These are phyloP conservation scores for Mycena crocata DNA, from an alignment of 768 basidiomycete species.

Conservation along the genomic window DNA sequence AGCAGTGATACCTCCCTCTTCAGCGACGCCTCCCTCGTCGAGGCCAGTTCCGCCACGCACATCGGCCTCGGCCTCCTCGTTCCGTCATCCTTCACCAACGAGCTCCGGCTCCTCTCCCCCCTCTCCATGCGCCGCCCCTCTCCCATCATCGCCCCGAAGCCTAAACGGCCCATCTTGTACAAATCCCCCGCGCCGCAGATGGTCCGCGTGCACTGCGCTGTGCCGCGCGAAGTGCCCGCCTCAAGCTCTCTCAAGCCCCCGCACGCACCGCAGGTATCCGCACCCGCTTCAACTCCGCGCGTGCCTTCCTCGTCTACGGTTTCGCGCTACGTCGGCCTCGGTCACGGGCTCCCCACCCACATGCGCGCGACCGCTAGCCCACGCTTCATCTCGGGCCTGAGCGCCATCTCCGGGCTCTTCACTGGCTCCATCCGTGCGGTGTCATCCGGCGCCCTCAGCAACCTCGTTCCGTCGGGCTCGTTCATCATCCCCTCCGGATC, in stretches of 20 bases:
- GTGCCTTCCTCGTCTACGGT: neutral
- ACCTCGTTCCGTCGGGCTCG: neutral
- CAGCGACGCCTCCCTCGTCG: neutral
- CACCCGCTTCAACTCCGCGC: neutral
- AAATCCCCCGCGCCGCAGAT: neutral
- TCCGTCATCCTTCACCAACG: neutral
- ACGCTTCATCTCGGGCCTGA: neutral
- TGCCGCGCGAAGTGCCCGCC: too few species aligned
- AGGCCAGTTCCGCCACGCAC: slow-evolving; percentile 3
- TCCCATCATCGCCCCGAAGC: neutral
- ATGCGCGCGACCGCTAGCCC: neutral
- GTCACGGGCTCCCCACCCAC: slow-evolving; percentile 7
- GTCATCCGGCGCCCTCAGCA: neutral
- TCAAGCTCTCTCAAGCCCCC: too few species aligned
- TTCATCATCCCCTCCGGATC: neutral
- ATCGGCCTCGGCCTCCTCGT: slow-evolving; percentile 18
- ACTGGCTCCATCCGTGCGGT: neutral
- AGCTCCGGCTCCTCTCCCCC: slow-evolving; percentile 10
- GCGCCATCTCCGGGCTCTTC: neutral
- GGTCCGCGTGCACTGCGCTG: too few species aligned
- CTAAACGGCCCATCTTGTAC: neutral
- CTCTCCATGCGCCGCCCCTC: slow-evolving; percentile 14
- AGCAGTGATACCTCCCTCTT: too few species aligned
- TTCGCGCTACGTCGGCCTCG: slow-evolving; percentile 7
- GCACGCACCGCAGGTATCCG: too few species aligned